Conservation (phyloP, 2,329 filamentous ascomycete species). For the Fusarium solani-melongenae region DNA sequence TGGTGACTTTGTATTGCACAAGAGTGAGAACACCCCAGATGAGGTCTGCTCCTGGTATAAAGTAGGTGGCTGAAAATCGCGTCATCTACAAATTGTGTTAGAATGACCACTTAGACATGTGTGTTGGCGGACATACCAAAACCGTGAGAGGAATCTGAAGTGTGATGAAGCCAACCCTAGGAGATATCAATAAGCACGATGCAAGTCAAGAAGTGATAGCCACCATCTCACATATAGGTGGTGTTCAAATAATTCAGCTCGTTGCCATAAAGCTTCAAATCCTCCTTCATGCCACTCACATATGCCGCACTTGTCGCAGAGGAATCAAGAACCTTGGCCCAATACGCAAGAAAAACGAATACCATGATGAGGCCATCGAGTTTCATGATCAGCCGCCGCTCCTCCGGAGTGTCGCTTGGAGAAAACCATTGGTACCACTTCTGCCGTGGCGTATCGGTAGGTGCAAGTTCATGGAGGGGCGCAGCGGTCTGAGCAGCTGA, state of each 20-base stretch:
- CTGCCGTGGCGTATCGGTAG: conserved; percentile 9
- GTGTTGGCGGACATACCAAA: background rate
- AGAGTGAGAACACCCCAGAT: conserved; percentile 41
- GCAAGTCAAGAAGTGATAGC: no score
- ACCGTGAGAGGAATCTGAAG: background rate
- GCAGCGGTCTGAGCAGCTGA: background rate
- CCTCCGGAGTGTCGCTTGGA: conserved; percentile 55
- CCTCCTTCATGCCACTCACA: conserved; percentile 15
- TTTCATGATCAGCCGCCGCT: conserved; percentile 59
- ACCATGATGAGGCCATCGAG: conserved; percentile 67
- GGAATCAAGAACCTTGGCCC: conserved; percentile 62
- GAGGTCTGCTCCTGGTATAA: conserved; percentile 49
- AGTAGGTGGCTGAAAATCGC: conserved; percentile 31
- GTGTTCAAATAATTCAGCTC: conserved; percentile 44
- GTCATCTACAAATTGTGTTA: conserved; percentile 22
- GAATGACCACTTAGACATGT: background rate
- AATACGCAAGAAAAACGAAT: conserved; percentile 66
- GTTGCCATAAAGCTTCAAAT: conserved; percentile 7
- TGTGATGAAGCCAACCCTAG: background rate
- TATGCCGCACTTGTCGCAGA: conserved; percentile 45
- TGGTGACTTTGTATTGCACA: conserved; percentile 35
- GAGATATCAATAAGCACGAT: background rate
- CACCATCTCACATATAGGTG: conserved; percentile 23
- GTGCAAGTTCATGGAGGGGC: background rate
- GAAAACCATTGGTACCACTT: conserved; percentile 60